Evolutionary conservation across 1,284 basidiomycete genomes (phyloP).

Genomic region (Sporisorium exsertum): DNA sequence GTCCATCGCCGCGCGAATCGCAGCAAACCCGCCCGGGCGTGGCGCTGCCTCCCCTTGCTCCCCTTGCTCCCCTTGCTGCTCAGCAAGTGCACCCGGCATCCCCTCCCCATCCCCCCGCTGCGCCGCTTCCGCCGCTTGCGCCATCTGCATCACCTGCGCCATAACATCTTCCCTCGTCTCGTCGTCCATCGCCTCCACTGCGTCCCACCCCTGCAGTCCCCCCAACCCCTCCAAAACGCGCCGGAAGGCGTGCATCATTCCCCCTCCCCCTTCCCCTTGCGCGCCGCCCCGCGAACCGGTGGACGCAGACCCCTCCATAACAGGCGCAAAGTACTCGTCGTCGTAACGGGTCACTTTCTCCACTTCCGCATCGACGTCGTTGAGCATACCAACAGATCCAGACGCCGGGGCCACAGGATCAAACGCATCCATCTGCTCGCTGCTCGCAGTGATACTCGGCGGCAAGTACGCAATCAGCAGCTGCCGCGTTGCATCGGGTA

Average conservation of each 20-base stretch:
- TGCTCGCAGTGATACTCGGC: constrained; percentile 47
- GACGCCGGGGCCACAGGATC: constrained; percentile 65
- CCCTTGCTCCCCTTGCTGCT: constrained; percentile 3
- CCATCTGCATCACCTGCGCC: constrained; percentile 53
- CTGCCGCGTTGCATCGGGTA: constrained; percentile 63
- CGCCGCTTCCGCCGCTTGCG: constrained; percentile 24
- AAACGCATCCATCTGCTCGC: constrained; percentile 57
- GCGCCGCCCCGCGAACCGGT: not conserved
- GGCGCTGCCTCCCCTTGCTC: constrained; percentile 12
- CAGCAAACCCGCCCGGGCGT: constrained; percentile 31
- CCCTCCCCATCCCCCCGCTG: not conserved
- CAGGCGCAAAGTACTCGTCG: constrained; percentile 60
- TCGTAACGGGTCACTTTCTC: constrained; percentile 52
- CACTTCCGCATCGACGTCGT: constrained; percentile 8
- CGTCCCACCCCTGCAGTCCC: constrained; percentile 48
- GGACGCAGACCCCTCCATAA: constrained; percentile 15
- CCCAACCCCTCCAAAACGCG: constrained; percentile 32
- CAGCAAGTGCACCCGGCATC: constrained; percentile 42
- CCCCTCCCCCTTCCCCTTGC: constrained; percentile 12
- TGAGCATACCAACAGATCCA: too few relatives aligned
- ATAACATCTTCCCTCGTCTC: constrained; percentile 57
- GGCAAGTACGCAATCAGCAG: constrained; percentile 61
- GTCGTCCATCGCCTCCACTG: constrained; percentile 59
- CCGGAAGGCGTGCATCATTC: constrained; percentile 40
- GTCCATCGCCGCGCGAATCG: constrained; percentile 36